Base-by-base conservation (phyloP, 140 eudicot species). In the Bidens hawaiensis region DNA sequence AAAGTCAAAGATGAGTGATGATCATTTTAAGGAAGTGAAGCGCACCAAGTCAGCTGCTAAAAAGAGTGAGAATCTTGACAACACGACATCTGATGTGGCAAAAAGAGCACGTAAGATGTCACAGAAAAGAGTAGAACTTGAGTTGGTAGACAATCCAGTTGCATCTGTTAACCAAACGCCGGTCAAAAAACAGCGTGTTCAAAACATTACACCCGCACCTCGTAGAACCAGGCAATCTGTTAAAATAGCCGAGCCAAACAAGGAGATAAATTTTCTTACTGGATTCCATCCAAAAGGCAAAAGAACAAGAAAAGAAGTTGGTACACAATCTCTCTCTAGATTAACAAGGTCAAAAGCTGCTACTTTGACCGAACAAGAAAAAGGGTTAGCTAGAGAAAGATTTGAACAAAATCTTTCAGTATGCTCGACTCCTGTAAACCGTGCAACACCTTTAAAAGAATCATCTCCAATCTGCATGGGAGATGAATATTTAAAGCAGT, bases 391-490 rank as follows among this genome's bases (percentile, higher is more conserved):
- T 48, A 43, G 62, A 54, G 86, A 70, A 12, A 54, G 23, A 26
- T 6, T 7, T 47, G 45, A 13, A 27, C 61, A n/a, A 12, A 51
- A 50, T 41, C 36, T 31, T 74, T 40, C 78, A 31, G 69, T 60
- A 31, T 76, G 76, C 56, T 56, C 71, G 18, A 83, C 99, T 22
- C 95, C 99, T 30, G 47, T 53, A 24, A 63, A 24, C 31, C 68
- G 58, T 41, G 62, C 30, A 40, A 80, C 82, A 16, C 88, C 94
- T 15, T 10, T 75, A 40, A 78, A 72, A 27, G 78, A 75, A 33
- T 63, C 82, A 54, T 93, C 99, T 55, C 99, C 99, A 33, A 60
- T 88, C 21, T 82, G 89, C 54, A 72, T 76, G 85, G 99, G 95
- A 43, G 93, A 93, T 31, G 96, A 85, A 52, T 93, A 85, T 79